Evolutionary conservation across 2,329 filamentous ascomycete genomes (phyloP).

Genomic region (Ophiostoma perfectum): DNA sequence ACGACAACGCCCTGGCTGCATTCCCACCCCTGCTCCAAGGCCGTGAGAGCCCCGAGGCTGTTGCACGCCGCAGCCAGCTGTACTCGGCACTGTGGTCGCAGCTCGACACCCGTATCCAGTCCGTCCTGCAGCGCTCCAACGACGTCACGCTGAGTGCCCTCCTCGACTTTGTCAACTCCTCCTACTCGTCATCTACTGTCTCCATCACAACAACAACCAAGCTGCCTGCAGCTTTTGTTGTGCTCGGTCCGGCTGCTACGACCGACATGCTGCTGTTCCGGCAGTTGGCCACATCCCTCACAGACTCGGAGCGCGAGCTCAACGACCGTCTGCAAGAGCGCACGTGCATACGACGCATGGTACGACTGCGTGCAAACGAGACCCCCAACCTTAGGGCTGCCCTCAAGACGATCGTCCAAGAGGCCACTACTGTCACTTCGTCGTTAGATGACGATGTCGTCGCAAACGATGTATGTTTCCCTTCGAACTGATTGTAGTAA

Average conservation of each 20-base stretch:
- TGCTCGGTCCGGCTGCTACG: constrained; percentile 73
- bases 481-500: not conserved
- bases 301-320: constrained; percentile 33
- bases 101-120: constrained; percentile 59
- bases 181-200: constrained; percentile 25
- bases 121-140: constrained; percentile 56
- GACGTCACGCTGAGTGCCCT: constrained; percentile 56
- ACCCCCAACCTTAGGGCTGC: constrained; percentile 67
- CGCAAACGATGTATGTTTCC: constrained; percentile 31
- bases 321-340: not conserved
- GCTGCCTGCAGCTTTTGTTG: constrained; percentile 65
- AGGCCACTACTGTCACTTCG: constrained; percentile 36
- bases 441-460: constrained; percentile 51
- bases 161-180: constrained; percentile 47
- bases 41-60: constrained; percentile 45
- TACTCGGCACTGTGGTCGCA: constrained; percentile 61
- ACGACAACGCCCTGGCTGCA: constrained; percentile 25
- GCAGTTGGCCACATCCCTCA: constrained; percentile 58
- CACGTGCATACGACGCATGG: constrained; percentile 47
- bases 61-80: constrained; percentile 50
- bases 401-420: constrained; percentile 67
- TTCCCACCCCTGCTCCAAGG: constrained; percentile 54
- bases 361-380: constrained; percentile 64
- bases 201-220: constrained; percentile 35
- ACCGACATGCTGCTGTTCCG: constrained; percentile 68